Evolutionary conservation across 2,329 filamentous ascomycete species (phyloP), one percentile per base, ranked within the genome.

Genomic region (Ascocoryne sarcoides): DNA sequence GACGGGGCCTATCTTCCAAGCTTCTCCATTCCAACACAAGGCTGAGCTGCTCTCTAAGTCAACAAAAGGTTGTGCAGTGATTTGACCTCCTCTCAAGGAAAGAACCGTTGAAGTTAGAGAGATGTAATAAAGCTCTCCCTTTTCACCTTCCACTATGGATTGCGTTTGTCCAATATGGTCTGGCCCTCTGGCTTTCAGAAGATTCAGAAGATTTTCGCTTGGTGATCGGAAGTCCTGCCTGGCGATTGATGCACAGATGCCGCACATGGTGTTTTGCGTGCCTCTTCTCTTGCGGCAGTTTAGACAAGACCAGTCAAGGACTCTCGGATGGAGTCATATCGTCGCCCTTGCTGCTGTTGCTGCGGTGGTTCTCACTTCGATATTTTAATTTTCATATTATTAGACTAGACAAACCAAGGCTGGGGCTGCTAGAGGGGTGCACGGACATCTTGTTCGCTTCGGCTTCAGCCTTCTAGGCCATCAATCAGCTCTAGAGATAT

Each of bases 11-110:
- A 94, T 70, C 42, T 74, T 81, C 92, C 92, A 98, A 1, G 88
- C 90, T 60, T 98, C 92, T 32, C 92, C 92, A 57, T 98, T 98
- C 92, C 92, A 98, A 70, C 90, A 95, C 2, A 98, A 69, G 1
- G 85, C 67, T 1, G 82, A 86, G 3, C 71, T 69, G 0, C 71
- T 71, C 0, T 52, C 47, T 2, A 57, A 28, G 49, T 82, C 74
- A 31, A 72, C 61, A 3, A 94, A 72, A 2, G 92, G 92, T 60
- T 96, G 92, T 23, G 65, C 59, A 5, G 80, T 76, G 36, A 92
- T 58, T 46, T 75, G 68, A 36, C 78, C 73, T 18, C 90, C 90
- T 52, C 92, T 78, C n/a, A 98, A 68, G 3, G 88, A 80, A n/a
- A 96, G 74, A 1, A 98, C 90, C 0, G 88, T 93, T 5, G 90